Base-by-base conservation (phyloP, 768 basidiomycete species). In the Leccinum sublutescens region DNA sequence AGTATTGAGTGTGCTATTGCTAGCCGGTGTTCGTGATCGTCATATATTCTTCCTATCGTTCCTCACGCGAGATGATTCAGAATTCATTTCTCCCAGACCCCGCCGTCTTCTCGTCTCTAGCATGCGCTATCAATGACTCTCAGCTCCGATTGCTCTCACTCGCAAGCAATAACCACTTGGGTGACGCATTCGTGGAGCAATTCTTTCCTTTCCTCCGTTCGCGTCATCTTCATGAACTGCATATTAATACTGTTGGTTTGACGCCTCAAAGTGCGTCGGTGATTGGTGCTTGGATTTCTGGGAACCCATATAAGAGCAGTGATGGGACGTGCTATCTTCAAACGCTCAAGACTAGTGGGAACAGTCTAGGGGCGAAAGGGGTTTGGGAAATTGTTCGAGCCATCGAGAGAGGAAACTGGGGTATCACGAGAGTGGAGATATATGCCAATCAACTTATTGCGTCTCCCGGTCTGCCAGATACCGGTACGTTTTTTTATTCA, bases 271-370 rank as follows among this genome's bases (percentile, higher is more conserved):
- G 84, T n/a, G 74, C 76, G 0, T 73, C 79, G 0, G 64, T 65
- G 55, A 77, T 89, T 59, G 64, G 77, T 17, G 69, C 75, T 10
- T 89, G 80, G 70, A 72, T 89, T 17, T 76, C 80, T 12, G 82
- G 82, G 4, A 52, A 55, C n/a, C 51, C 50, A 10, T 52, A 55
- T 4, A 49, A 62, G 33, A 60, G 53, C 29, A 49, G 45, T 27
- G 58, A 51, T 15, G 65, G 70, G 33, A 50, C 6, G 17, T 84
- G 83, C 57, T 72, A 73, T 15, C 74, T 88, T 17, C 74, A 77
- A 52, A 76, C 71, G 2, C 74, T 88, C 49, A 81, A 79, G 62
- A 77, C 81, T 58, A 87, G 80, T 67, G 82, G 81, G n/a, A 89
- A 89, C 61, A 70, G 69, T 17, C 74, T 89, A 1, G 83, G 82